Evolutionary conservation across 495 filamentous ascomycete genomes (phyloP), one percentile per base, ranked within the genome.

Genomic region (Achaetomiella virescens): DNA sequence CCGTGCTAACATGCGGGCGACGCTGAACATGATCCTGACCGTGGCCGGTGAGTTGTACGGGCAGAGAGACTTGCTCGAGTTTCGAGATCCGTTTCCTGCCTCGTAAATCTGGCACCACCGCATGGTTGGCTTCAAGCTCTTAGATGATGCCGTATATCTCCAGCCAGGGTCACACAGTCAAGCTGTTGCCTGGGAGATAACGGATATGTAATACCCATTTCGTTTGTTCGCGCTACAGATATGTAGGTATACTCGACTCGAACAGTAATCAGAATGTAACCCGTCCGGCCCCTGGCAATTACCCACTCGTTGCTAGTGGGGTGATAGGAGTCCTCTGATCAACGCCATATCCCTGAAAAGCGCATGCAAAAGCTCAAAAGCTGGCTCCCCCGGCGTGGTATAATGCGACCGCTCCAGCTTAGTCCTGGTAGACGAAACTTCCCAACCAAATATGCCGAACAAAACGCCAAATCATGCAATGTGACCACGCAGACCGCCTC

Each of bases 1-100:
- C 31, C 61, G 53, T 29, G 43, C 64, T 61, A 83, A 81, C 66
- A 75, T 78, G 55, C 70, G 73, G 49, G 76, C 74, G 20, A 86
- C 87, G 52, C 75, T 96, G 7, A 92, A 96, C 66, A 96, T 96
- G 88, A 88, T 96, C 54, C 77, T 98, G 50, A 91, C 88, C 0
- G 77, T 98, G 25, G 86, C 87, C 37, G 93, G 90, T 60, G 90
- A 96, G 70, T 83, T 87, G 61, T 98, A 87, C 69, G 91, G 93
- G 2, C 93, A 98, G 73, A 77, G 84, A 53, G 93, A 98, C 70
- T 72, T 98, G 33, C 72, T 97, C 45, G 81, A 84, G 61, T 84
- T 83, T 48, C 77, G 90, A 40, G 78, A 86, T 50, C 76, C 76
- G 15, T 79, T 79, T 37, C 66, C 63, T 24, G 46, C 59, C 22